Conservation (phyloP, 805 yeast genomes). For the Kazachstania viticola region DNA sequence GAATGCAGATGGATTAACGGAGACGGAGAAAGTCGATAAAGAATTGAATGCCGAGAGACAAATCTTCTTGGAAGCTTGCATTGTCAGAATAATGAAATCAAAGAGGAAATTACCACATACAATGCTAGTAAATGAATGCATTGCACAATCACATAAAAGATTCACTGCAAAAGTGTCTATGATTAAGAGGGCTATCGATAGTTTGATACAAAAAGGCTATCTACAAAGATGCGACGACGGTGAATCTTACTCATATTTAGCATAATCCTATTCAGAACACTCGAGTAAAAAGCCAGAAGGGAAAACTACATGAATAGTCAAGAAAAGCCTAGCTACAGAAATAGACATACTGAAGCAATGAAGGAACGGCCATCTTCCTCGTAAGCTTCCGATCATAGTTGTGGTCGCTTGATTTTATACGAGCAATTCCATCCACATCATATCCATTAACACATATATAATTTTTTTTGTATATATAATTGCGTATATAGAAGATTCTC, state of each 20-base stretch:
- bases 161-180: conserved; percentile 80
- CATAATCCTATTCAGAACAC: conserved; percentile 31
- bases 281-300: too few relatives aligned
- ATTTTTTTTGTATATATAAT: too few relatives aligned
- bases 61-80: conserved; percentile 79
- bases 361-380: too few relatives aligned
- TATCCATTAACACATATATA: too few relatives aligned
- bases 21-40: conserved; percentile 51
- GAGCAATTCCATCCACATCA: too few relatives aligned
- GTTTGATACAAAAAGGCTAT: conserved; percentile 76
- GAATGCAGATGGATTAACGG: conserved; percentile 46
- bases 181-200: conserved; percentile 77
- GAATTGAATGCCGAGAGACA: conserved; percentile 82
- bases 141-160: conserved; percentile 68
- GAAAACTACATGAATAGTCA: too few relatives aligned
- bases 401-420: too few relatives aligned
- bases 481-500: too few relatives aligned
- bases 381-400: too few relatives aligned
- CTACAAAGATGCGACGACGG: conserved; percentile 64
- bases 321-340: too few relatives aligned
- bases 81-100: conserved; percentile 94
- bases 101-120: conserved; percentile 71
- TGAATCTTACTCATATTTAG: conserved; percentile 69
- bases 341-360: too few relatives aligned
- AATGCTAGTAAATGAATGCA: conserved; percentile 74